A percentile compares a stretch with the other conserved stretches of the same genome.
Evolutionary conservation across 2,329 filamentous ascomycete species (phyloP).

Genomic region (Colletotrichum sp.): DNA sequence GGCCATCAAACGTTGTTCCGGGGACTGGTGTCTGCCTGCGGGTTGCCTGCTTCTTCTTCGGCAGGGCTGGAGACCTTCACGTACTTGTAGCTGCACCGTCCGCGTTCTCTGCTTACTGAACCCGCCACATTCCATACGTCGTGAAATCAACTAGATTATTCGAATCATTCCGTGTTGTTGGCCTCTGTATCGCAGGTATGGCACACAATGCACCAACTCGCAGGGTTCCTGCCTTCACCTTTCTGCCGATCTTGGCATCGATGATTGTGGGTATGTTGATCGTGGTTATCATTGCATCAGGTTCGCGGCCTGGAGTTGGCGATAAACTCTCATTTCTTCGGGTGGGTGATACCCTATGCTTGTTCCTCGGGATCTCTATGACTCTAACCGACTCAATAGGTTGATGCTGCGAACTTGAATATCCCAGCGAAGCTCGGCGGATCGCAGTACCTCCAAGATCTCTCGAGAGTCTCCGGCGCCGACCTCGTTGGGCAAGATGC

Average conservation of each 20-base stretch:
- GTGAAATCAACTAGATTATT: background rate
- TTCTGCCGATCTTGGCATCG: conserved; percentile 25
- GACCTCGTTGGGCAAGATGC: conserved; percentile 34
- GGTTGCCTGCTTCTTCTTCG: background rate
- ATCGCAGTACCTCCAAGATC: conserved; percentile 35
- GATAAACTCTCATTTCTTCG: conserved; percentile 35
- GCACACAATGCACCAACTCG: background rate
- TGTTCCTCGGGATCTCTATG: background rate
- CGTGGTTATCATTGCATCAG: conserved; percentile 33
- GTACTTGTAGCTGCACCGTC: background rate
- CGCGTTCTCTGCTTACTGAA: background rate
- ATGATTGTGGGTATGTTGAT: conserved; percentile 28
- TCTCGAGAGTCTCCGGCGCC: conserved; percentile 32
- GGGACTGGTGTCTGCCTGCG: background rate
- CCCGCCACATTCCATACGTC: background rate
- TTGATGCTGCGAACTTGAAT: conserved; percentile 31
- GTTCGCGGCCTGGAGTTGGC: conserved; percentile 26
- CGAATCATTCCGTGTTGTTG: background rate
- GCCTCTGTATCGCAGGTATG: conserved; percentile 13
- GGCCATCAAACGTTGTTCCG: background rate
- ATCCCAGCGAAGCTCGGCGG: conserved; percentile 33
- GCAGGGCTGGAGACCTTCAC: background rate
- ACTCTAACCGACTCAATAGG: conserved; percentile 22
- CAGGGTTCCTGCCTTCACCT: conserved; percentile 7
- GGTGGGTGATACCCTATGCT: conserved; percentile 23